These are phyloP conservation scores for Globisporangium parvum DNA, from an alignment of 352 stramenopile genomes.

Conservation along the genomic window DNA sequence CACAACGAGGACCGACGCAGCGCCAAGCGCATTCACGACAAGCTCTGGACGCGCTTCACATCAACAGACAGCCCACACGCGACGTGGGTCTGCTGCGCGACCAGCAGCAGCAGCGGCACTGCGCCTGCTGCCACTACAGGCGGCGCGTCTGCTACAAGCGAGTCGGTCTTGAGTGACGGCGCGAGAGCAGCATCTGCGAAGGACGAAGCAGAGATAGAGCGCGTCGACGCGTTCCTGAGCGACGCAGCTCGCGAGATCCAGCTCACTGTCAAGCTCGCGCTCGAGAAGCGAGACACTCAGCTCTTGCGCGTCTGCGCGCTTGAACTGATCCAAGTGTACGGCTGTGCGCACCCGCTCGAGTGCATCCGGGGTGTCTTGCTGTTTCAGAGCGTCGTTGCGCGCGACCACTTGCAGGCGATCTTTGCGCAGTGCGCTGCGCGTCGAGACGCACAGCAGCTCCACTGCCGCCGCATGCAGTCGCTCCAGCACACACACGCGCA, in stretches of 20 bases:
- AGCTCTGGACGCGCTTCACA: constrained; percentile 50
- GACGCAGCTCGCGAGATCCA: constrained; percentile 19
- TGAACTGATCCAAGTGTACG: constrained; percentile 51
- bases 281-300: constrained; percentile 36
- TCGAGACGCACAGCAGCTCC: constrained; percentile 40
- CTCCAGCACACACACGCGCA: constrained; percentile 30
- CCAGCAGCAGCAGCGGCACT: constrained; percentile 1
- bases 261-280: constrained; percentile 31
- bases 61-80: constrained; percentile 20
- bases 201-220: constrained; percentile 11
- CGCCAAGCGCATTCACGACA: constrained; percentile 15
- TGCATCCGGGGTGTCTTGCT: constrained; percentile 52
- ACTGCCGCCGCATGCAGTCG: constrained; percentile 36
- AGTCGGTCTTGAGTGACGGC: constrained; percentile 7
- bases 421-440: constrained; percentile 31
- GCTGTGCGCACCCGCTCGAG: constrained; percentile 38
- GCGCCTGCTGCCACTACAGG: not conserved
- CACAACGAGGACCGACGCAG: constrained; percentile 21
- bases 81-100: constrained; percentile 50
- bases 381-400: constrained; percentile 46
- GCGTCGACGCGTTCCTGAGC: constrained; percentile 22
- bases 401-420: constrained; percentile 25
- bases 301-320: constrained; percentile 39
- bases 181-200: constrained; percentile 7
- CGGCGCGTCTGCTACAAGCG: constrained; percentile 5